Conservation (phyloP, 2,329 filamentous ascomycete species). For the Exophiala dermatitidis region DNA sequence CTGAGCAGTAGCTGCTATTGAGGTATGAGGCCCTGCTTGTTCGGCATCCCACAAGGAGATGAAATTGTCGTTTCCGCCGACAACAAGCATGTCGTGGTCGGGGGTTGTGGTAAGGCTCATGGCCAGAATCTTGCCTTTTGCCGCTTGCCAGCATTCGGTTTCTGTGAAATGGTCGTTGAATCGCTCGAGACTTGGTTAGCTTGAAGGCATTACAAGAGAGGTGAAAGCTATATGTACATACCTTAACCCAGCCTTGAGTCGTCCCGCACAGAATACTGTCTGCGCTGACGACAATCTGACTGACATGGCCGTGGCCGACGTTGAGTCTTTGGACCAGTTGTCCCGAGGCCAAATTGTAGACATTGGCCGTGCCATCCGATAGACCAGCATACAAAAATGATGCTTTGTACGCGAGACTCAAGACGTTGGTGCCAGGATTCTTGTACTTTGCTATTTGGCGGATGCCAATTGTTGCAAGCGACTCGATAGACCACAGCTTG, state of each 20-base stretch:
- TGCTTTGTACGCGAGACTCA: conserved; percentile 79
- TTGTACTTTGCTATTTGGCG: conserved; percentile 61
- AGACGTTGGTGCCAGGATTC: conserved; percentile 56
- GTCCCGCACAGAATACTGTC: conserved; percentile 81
- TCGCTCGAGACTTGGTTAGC: conserved; percentile 41
- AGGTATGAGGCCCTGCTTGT: conserved; percentile 37
- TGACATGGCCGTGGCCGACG: conserved; percentile 68
- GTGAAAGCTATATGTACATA: conserved; percentile 44
- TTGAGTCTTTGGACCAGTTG: conserved; percentile 87
- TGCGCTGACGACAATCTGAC: conserved; percentile 47
- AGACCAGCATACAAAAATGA: conserved; percentile 90
- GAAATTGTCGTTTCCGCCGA: conserved; percentile 84
- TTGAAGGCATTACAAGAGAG: not conserved
- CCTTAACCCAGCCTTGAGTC: conserved; percentile 79
- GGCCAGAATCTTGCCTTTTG: conserved; percentile 78
- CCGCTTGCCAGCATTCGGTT: conserved; percentile 70
- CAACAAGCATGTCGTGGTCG: conserved; percentile 76
- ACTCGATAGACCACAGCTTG: conserved; percentile 65
- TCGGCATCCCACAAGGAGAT: conserved; percentile 76
- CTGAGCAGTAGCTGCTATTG: conserved; percentile 34
- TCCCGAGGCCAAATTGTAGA: conserved; percentile 93
- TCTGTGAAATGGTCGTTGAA: conserved; percentile 79
- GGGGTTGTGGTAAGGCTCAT: conserved; percentile 67
- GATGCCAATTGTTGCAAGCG: conserved; percentile 49
- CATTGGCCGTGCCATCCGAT: conserved; percentile 76